Evolutionary conservation across 208 protist species (phyloP).

Genomic region (Leishmania guyanensis): DNA sequence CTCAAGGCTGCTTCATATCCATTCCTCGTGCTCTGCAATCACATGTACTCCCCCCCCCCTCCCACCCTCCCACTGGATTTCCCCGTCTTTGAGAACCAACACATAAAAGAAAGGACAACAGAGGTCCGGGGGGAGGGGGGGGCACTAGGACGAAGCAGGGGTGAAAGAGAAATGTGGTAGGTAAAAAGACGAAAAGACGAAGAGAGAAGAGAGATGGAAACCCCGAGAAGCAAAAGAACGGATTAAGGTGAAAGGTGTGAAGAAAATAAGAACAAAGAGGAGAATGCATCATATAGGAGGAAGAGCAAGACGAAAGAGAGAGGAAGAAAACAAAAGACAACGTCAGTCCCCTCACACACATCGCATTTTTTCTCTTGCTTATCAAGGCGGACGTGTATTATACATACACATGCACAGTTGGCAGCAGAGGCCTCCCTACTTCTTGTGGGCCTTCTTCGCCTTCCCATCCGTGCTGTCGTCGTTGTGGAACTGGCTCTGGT

Average conservation of each 20-base stretch:
- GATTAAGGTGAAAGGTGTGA: neutral
- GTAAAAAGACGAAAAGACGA: neutral
- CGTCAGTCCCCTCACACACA: conserved; percentile 4
- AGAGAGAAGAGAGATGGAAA: neutral
- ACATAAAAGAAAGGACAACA: neutral
- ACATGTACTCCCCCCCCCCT: neutral
- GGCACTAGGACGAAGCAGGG: neutral
- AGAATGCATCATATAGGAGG: neutral
- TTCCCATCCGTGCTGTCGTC: conserved; percentile 40
- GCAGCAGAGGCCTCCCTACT: conserved; percentile 25
- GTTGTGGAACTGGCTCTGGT: conserved; percentile 20
- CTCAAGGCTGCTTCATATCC: neutral
- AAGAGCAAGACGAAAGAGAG: neutral
- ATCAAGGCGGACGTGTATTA: neutral
- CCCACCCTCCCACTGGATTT: neutral
- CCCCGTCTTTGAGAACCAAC: neutral
- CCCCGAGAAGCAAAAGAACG: conserved; percentile 6
- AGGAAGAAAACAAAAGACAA: conserved; percentile 25
- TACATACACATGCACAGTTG: neutral
- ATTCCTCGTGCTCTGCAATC: neutral
- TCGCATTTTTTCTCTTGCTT: neutral
- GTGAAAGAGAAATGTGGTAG: neutral
- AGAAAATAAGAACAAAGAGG: neutral
- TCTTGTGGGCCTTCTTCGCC: conserved; percentile 38
- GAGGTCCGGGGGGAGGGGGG: neutral